Evolutionary conservation across 352 stramenopile genomes (phyloP).

Genomic region (Pythium phragmiticola): DNA sequence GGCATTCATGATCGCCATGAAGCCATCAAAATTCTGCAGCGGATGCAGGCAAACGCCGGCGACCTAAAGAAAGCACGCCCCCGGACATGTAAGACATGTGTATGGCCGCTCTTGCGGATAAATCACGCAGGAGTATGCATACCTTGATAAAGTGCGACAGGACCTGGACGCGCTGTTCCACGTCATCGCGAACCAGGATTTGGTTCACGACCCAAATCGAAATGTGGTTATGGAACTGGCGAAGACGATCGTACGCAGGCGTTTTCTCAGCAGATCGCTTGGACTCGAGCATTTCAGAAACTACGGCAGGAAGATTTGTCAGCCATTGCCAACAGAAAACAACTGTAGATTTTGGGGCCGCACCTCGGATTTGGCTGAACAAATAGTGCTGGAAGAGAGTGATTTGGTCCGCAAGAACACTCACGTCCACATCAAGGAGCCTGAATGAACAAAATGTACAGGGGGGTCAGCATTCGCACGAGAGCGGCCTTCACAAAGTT

Average conservation of each 20-base stretch:
- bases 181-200: constrained; percentile 71
- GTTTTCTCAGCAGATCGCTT: constrained; percentile 80
- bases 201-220: constrained; percentile 86
- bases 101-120: not conserved
- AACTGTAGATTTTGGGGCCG: not conserved
- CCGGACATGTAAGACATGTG: not conserved
- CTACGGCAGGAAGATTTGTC: constrained; percentile 26
- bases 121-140: not conserved
- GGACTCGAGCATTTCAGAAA: constrained; percentile 73
- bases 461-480: not conserved
- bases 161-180: constrained; percentile 78
- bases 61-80: constrained; percentile 32
- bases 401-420: constrained; percentile 81
- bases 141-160: constrained; percentile 85
- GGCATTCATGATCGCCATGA: constrained; percentile 90
- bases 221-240: constrained; percentile 83
- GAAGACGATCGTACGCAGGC: constrained; percentile 77
- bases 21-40: constrained; percentile 85
- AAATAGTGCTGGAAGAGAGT: constrained; percentile 86
- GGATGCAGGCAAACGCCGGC: constrained; percentile 70
- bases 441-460: constrained; percentile 22
- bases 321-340: not conserved
- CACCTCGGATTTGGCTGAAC: constrained; percentile 87
- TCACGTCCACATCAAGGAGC: constrained; percentile 77
- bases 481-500: not conserved